Evolutionary conservation across 2,329 filamentous ascomycete species (phyloP), one percentile per base, ranked within the genome.

Genomic region (Trichoderma sp.): DNA sequence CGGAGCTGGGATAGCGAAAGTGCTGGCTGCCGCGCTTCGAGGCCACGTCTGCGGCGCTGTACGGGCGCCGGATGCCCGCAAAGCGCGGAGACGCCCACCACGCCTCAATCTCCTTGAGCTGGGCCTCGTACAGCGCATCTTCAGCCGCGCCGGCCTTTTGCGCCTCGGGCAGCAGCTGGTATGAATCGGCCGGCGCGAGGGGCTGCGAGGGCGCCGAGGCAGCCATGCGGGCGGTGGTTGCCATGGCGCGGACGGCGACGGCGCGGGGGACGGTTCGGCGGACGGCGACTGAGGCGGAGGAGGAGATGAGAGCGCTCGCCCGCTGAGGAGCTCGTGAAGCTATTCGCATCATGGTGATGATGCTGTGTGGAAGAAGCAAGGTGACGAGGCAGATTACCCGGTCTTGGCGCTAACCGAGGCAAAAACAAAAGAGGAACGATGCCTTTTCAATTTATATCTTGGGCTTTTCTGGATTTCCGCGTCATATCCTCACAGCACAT

Each of bases 11-110:
- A 74, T 97, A 98, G 61, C 87, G 88, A 77, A 97, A 92, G 76
- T 93, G 89, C 73, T 97, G 86, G 7, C 93, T 90, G 11, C 96
- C 96, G 71, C 96, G 87, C 84, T 98, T 98, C 80, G 91, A 94
- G 71, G 97, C 95, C 6, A 99, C 91, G 81, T 97, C 94, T 75
- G 90, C 92, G 1, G 94, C 92, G 21, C 90, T 91, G 79, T 98
- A 99, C 13, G 95, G 94, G 56, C 96, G 87, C 83, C 91, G 96
- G 83, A 98, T 97, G 70, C 92, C 95, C 72, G 91, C 87, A 78
- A 89, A 99, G 68, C 96, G 89, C 8, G 93, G 90, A 51, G 90
- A 91, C 24, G 87, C 86, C 95, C 95, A 99, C 96, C 95, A 98
- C 32, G 90, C 86, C 79, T 94, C 89, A 14, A 98, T 93, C 75